Percentiles rank a stretch among this genome's conserved stretches.
phyloP scores from a whole-genome alignment of 805 yeast species.

The Kodamaea leandrae region DNA sequence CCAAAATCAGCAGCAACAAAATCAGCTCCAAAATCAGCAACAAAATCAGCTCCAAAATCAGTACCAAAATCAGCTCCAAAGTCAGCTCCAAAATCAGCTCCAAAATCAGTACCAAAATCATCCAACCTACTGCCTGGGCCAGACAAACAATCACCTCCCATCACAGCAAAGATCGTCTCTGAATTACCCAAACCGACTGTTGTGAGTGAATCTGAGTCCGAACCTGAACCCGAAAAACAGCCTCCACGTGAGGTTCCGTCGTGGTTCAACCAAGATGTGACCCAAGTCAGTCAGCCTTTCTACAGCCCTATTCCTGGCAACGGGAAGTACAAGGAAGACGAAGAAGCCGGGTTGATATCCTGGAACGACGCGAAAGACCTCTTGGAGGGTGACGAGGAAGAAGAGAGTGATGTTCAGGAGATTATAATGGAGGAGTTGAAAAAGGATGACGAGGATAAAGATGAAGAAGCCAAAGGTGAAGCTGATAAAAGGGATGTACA shows the following conservation, averaged over 20 bases:
- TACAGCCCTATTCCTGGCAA: background rate
- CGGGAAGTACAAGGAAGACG: slow-evolving; percentile 32
- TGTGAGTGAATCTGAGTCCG: background rate
- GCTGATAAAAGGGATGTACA: background rate
- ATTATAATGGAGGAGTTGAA: background rate
- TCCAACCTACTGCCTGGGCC: too few species aligned
- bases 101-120: too few species aligned
- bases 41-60: too few species aligned
- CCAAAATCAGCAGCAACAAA: too few species aligned
- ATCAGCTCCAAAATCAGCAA: too few species aligned
- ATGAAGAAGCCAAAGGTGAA: background rate
- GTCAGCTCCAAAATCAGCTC: too few species aligned
- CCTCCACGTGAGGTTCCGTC: slow-evolving; percentile 18
- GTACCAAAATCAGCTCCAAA: too few species aligned
- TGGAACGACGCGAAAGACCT: slow-evolving; percentile 47
- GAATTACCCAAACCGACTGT: background rate
- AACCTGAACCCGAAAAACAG: background rate
- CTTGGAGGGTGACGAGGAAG: slow-evolving; percentile 15
- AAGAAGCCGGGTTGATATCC: slow-evolving; percentile 49
- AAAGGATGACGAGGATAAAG: background rate
- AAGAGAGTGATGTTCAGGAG: slow-evolving; percentile 7
- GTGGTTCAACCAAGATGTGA: slow-evolving; percentile 23
- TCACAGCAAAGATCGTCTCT: background rate
- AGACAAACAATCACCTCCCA: background rate
- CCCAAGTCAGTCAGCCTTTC: slow-evolving; percentile 7